Evolutionary conservation across 2,329 filamentous ascomycete genomes (phyloP).

Genomic region (Pleurostoma richardsiae): DNA sequence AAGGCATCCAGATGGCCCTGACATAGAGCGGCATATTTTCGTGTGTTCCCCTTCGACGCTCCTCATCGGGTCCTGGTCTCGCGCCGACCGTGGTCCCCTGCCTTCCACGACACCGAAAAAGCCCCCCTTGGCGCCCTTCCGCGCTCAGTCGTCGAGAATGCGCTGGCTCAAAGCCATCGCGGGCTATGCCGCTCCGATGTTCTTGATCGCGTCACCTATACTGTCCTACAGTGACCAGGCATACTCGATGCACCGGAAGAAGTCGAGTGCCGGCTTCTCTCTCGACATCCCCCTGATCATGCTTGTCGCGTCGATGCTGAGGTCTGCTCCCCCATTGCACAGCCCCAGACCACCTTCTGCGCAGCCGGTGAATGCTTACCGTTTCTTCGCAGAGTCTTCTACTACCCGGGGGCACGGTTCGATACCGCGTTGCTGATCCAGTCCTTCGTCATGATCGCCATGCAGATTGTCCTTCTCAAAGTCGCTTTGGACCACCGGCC

Average conservation of each 20-base stretch:
- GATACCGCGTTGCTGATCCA: slow-evolving; percentile 60
- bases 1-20: too few relatives aligned
- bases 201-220: slow-evolving; percentile 59
- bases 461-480: slow-evolving; percentile 61
- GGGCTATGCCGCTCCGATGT: slow-evolving; percentile 56
- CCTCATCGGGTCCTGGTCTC: too few relatives aligned
- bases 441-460: slow-evolving; percentile 59
- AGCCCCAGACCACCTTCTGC: too few relatives aligned
- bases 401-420: slow-evolving; percentile 63
- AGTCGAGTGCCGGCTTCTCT: slow-evolving; percentile 64
- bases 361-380: too few relatives aligned
- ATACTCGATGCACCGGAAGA: slow-evolving; percentile 57
- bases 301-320: slow-evolving; percentile 62
- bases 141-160: slow-evolving; percentile 18
- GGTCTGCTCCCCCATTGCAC: slow-evolving; percentile 31
- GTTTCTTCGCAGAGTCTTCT: slow-evolving; percentile 51
- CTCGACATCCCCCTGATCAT: slow-evolving; percentile 69
- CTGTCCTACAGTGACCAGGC: slow-evolving; percentile 64
- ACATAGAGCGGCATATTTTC: too few relatives aligned
- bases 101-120: too few relatives aligned
- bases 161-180: slow-evolving; percentile 42
- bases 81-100: too few relatives aligned
- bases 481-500: slow-evolving; percentile 66
- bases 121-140: too few relatives aligned
- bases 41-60: too few relatives aligned